A percentile compares a stretch with the other conserved stretches of the same genome.
phyloP scores from a whole-genome alignment of 2,329 filamentous ascomycete species.

The Ilyonectria robusta region DNA sequence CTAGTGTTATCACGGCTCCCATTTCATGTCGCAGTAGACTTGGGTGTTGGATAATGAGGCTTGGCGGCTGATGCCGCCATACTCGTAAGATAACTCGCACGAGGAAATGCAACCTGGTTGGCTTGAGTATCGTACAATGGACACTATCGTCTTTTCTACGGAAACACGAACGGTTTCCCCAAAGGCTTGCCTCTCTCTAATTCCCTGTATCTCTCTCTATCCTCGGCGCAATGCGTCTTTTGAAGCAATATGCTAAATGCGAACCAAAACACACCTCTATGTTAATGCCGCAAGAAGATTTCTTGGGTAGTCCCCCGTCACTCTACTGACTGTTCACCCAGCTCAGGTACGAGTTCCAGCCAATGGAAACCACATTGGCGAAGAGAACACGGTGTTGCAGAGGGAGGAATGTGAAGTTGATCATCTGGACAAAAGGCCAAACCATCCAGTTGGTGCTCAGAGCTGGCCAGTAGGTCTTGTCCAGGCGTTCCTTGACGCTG shows the following conservation, averaged over 20 bases:
- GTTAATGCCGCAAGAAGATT: conserved; percentile 29
- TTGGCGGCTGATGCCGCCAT: conserved; percentile 31
- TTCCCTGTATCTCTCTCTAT: conserved; percentile 23
- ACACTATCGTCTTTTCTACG: conserved; percentile 35
- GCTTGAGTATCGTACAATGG: conserved; percentile 30
- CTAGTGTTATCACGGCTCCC: not conserved
- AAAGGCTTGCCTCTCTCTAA: conserved; percentile 22
- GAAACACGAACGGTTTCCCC: conserved; percentile 25
- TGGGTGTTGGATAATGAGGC: conserved; percentile 23
- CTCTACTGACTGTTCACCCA: conserved; percentile 67
- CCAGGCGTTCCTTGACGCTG: conserved; percentile 74
- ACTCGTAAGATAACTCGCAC: conserved; percentile 33
- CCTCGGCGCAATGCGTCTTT: conserved; percentile 24
- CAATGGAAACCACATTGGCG: conserved; percentile 84
- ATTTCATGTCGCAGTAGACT: not conserved
- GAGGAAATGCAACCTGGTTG: conserved; percentile 25
- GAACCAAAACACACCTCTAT: conserved; percentile 37
- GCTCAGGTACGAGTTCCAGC: conserved; percentile 77
- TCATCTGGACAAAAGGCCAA: conserved; percentile 87
- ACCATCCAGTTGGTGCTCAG: conserved; percentile 88
- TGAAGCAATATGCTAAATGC: conserved; percentile 18
- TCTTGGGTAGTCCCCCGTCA: not conserved
- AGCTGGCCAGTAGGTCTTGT: conserved; percentile 78
- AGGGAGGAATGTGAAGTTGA: conserved; percentile 91
- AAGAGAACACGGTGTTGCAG: conserved; percentile 87